Conservation (phyloP, 495 filamentous ascomycete species). For the Podospora anserina region DNA sequence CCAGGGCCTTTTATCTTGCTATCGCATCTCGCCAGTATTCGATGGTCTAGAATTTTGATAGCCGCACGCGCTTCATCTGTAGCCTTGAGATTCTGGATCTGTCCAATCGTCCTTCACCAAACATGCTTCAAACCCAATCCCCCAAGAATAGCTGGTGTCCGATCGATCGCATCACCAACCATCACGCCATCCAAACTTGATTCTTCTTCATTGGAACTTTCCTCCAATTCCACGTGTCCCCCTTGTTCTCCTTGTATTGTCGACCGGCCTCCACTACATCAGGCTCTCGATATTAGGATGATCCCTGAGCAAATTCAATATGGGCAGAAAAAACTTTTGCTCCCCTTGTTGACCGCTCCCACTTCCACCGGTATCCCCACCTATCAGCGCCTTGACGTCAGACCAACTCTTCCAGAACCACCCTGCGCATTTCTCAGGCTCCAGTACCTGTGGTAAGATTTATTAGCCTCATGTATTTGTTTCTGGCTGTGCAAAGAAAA, state of each 20-base stretch:
- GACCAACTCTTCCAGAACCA: constrained; percentile 63
- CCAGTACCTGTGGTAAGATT: constrained; percentile 41
- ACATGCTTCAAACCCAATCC: neutral
- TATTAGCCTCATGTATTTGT: neutral
- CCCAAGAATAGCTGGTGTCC: neutral
- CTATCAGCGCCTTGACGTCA: constrained; percentile 33
- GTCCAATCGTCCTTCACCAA: neutral
- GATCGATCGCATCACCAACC: neutral
- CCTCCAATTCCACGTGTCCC: neutral
- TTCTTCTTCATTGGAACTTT: neutral
- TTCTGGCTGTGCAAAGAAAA: neutral
- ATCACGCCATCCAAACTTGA: neutral
- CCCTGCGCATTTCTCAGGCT: constrained; percentile 62
- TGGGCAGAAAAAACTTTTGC: constrained; percentile 53
- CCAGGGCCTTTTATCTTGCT: neutral
- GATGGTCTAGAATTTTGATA: neutral
- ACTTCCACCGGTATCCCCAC: neutral
- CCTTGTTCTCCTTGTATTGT: neutral
- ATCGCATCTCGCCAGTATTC: neutral
- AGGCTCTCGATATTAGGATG: constrained; percentile 34
- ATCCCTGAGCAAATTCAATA: constrained; percentile 52
- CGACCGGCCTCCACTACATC: neutral
- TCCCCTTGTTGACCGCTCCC: constrained; percentile 25
- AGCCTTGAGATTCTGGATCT: too few relatives aligned
- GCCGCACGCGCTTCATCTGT: too few relatives aligned